phyloP scores from a whole-genome alignment of 768 basidiomycete species.

The Tephrocybe rancida region DNA sequence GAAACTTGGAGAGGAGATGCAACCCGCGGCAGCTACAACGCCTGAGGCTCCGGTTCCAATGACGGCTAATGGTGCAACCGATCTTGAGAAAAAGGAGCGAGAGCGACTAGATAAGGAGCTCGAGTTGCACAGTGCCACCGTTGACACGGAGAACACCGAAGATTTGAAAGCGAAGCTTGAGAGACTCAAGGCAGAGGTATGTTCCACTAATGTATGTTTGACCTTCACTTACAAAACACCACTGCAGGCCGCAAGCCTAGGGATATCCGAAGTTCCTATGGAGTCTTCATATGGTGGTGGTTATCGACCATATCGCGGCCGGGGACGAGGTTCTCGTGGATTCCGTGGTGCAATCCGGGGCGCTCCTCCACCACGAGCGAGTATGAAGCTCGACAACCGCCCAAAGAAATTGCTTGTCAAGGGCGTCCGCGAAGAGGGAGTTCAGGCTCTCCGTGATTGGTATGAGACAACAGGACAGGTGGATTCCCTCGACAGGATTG shows the following conservation, averaged over 20 bases:
- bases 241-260: constrained; percentile 71
- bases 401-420: constrained; percentile 80
- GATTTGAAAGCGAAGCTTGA: constrained; percentile 75
- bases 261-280: constrained; percentile 56
- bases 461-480: constrained; percentile 81
- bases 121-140: constrained; percentile 59
- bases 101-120: constrained; percentile 83
- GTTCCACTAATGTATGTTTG: constrained; percentile 20
- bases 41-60: constrained; percentile 27
- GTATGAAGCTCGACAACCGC: constrained; percentile 90
- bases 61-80: constrained; percentile 30
- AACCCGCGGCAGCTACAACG: constrained; percentile 33
- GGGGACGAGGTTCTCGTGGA: constrained; percentile 60
- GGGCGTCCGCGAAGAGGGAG: constrained; percentile 52
- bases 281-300: constrained; percentile 37
- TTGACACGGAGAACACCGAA: constrained; percentile 58
- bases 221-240: background rate
- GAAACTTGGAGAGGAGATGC: constrained; percentile 82
- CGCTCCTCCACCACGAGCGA: constrained; percentile 58
- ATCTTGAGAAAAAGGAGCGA: constrained; percentile 57
- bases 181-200: constrained; percentile 78
- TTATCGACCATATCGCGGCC: constrained; percentile 74
- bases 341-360: constrained; percentile 69
- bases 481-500: constrained; percentile 59
- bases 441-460: constrained; percentile 76